phyloP scores from a whole-genome alignment of 2,329 filamentous ascomycete species.

The Tolypocladium tundrense region DNA sequence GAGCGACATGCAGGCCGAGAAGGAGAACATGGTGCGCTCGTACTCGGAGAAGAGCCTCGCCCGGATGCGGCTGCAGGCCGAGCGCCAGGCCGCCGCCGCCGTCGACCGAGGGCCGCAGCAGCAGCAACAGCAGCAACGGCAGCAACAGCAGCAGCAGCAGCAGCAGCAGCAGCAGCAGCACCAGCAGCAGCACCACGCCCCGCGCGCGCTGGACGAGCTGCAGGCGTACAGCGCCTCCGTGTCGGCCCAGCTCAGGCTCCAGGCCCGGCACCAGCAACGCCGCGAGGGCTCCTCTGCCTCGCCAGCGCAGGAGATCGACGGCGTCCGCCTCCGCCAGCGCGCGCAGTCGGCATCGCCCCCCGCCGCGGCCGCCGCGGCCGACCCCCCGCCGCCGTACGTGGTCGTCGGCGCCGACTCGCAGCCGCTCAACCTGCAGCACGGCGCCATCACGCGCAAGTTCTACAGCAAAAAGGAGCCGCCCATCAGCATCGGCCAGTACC shows the following conservation, averaged over 20 bases:
- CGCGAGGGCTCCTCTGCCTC: neutral
- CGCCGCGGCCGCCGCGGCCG: conserved; percentile 11
- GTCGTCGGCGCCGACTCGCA: conserved; percentile 61
- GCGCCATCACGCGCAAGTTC: conserved; percentile 83
- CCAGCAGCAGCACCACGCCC: neutral
- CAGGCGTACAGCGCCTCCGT: conserved; percentile 17
- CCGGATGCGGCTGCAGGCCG: conserved; percentile 31
- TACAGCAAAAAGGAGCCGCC: conserved; percentile 81
- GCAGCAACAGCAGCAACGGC: no score
- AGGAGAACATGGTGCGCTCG: conserved; percentile 47
- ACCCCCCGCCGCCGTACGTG: conserved; percentile 42
- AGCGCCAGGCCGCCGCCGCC: conserved; percentile 13
- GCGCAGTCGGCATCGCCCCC: conserved; percentile 13
- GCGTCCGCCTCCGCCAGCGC: conserved; percentile 37
- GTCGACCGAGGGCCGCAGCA: neutral
- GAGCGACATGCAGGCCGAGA: conserved; percentile 52
- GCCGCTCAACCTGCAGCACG: conserved; percentile 67
- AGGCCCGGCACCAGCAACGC: conserved; percentile 6
- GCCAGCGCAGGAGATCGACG: conserved; percentile 35
- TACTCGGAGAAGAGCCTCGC: conserved; percentile 45
- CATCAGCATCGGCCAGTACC: conserved; percentile 74
- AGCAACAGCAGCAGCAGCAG: no score
- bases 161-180: no score
- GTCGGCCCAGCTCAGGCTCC: conserved; percentile 14
- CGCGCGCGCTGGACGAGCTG: conserved; percentile 7